phyloP scores from a whole-genome alignment of 2,329 filamentous ascomycete genomes.

The Trichophyton mentagrophytes region DNA sequence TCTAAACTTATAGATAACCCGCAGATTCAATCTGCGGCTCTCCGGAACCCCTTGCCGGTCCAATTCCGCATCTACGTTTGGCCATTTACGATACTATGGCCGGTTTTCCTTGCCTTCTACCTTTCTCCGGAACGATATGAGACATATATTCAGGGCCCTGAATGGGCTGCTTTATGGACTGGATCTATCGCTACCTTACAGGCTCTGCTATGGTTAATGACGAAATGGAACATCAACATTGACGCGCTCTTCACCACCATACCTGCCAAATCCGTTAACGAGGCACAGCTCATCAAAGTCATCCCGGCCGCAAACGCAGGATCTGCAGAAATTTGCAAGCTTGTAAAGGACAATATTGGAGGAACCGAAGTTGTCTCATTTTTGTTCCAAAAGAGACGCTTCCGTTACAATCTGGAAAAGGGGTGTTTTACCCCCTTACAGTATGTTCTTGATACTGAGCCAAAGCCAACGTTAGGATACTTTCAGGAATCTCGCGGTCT shows the following conservation, averaged over 20 bases:
- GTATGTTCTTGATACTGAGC: constrained; percentile 74
- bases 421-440: constrained; percentile 68
- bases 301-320: constrained; percentile 83
- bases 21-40: constrained; percentile 75
- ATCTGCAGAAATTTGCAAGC: constrained; percentile 69
- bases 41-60: constrained; percentile 73
- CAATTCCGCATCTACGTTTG: constrained; percentile 80
- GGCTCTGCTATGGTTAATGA: constrained; percentile 83
- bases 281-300: constrained; percentile 81
- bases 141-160: constrained; percentile 77
- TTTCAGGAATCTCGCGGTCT: constrained; percentile 77
- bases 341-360: constrained; percentile 62
- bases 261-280: constrained; percentile 54
- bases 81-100: constrained; percentile 89
- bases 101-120: constrained; percentile 78
- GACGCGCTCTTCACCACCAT: constrained; percentile 69
- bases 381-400: constrained; percentile 94
- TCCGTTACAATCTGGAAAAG: constrained; percentile 62
- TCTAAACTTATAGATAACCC: constrained; percentile 78
- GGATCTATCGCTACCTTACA: constrained; percentile 79
- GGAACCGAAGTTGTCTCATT: constrained; percentile 73
- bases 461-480: constrained; percentile 61
- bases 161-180: constrained; percentile 96
- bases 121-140: constrained; percentile 74
- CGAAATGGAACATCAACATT: constrained; percentile 91